phyloP scores from a whole-genome alignment of 257 asterid species.

The Misopates orontium region DNA sequence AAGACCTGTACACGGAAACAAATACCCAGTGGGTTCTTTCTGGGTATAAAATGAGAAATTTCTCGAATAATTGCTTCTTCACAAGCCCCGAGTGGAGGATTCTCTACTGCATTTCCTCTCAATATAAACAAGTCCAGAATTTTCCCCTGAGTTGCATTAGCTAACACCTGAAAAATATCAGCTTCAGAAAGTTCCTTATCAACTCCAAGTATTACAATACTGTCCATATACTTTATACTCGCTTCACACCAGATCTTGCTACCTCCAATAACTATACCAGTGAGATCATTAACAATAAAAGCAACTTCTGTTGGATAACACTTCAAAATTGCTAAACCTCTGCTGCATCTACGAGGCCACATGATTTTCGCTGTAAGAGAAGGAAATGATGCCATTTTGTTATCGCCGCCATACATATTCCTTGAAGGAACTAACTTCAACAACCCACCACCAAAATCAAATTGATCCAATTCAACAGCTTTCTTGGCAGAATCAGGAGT shows the following conservation, averaged over 20 bases:
- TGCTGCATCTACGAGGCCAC: conserved; percentile 93
- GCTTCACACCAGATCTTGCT: conserved; percentile 39
- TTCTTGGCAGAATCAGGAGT: conserved; percentile 76
- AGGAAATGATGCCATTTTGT: conserved; percentile 48
- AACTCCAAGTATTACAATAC: conserved; percentile 52
- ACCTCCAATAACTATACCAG: conserved; percentile 45
- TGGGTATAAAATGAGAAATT: conserved; percentile 81
- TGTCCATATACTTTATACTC: conserved; percentile 34
- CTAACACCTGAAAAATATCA: conserved; percentile 49
- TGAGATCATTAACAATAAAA: conserved; percentile 51
- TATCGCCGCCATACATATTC: conserved; percentile 45
- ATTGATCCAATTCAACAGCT: conserved; percentile 46
- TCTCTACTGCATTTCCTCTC: conserved; percentile 59
- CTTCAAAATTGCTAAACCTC: conserved; percentile 68
- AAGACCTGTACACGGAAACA: conserved; percentile 70
- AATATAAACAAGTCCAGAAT: conserved; percentile 53
- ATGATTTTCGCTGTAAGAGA: conserved; percentile 64
- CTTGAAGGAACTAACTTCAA: conserved; percentile 61
- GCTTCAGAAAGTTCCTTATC: conserved; percentile 61
- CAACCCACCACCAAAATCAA: conserved; percentile 52
- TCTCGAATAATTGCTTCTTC: conserved; percentile 74
- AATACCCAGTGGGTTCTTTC: conserved; percentile 49
- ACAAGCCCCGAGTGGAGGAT: conserved; percentile 55
- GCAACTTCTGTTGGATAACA: conserved; percentile 62
- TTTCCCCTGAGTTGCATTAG: conserved; percentile 45